Conservation (phyloP, 495 filamentous ascomycete genomes). For the Daldinia caldariorum region DNA sequence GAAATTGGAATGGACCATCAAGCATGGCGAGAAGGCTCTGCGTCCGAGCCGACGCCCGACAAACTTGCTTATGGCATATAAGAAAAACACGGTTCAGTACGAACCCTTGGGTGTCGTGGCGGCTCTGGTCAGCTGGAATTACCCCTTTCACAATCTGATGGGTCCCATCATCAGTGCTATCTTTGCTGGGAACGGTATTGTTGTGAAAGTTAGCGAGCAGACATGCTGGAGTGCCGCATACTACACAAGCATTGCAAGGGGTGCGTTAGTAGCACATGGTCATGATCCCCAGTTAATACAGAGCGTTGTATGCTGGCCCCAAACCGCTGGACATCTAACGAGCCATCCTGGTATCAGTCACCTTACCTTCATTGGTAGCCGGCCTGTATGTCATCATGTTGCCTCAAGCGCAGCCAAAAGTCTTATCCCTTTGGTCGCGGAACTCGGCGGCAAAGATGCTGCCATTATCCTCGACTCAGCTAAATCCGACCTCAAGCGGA, state of each 20-base stretch:
- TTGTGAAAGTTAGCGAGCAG: conserved; percentile 92
- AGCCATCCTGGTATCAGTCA: conserved; percentile 86
- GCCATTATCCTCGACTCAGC: conserved; percentile 88
- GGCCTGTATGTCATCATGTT: conserved; percentile 86
- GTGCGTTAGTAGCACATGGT: conserved; percentile 82
- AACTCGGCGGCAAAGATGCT: conserved; percentile 96
- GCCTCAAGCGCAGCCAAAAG: conserved; percentile 83
- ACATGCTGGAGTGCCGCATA: conserved; percentile 89
- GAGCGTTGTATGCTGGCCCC: conserved; percentile 85
- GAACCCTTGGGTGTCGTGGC: conserved; percentile 94
- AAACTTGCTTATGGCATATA: conserved; percentile 94
- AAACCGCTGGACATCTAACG: conserved; percentile 82
- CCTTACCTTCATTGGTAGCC: conserved; percentile 97
- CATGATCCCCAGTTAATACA: conserved; percentile 87
- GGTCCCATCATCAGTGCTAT: conserved; percentile 89
- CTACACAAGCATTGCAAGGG: conserved; percentile 79
- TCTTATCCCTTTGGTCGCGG: conserved; percentile 84
- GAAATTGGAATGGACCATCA: conserved; percentile 93
- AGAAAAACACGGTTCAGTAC: conserved; percentile 88
- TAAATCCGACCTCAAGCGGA: conserved; percentile 68
- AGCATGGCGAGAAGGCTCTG: conserved; percentile 88
- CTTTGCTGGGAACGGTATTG: conserved; percentile 90
- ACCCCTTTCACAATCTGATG: conserved; percentile 92
- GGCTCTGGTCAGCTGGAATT: conserved; percentile 97
- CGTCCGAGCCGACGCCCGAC: conserved; percentile 74